Base-by-base conservation (phyloP, 768 basidiomycete species). In the Kwoniella sp. region DNA sequence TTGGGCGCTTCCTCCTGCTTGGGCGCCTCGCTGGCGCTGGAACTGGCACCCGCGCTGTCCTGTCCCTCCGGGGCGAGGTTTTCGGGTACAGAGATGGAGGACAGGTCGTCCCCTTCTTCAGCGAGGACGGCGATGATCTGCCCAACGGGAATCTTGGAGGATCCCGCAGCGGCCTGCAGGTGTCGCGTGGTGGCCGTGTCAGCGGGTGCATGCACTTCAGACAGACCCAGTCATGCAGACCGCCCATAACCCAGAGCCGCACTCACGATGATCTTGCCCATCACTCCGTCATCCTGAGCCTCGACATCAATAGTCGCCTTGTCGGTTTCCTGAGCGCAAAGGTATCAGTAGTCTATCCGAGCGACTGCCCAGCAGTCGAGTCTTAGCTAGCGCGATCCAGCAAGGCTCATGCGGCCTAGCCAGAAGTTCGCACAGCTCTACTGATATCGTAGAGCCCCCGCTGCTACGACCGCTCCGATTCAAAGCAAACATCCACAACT, bases 61-160 rank as follows among this genome's bases (percentile, higher is more conserved):
- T 37, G 9, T 9, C 45, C 45, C 19, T 34, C 37, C 8, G 71
- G 68, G 7, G 53, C 50, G 1, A 68, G 48, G 34, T 72, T 69
- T 11, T 59, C 63, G 25, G 78, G 75, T 11, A 76, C 66, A 65
- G 89, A 80, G 38, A 96, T 81, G 67, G 86, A 84, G 46, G 90
- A 84, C 53, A 96, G 84, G 74, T 96, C 88, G 74, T 99, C 93
- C 7, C 93, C 93, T 74, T 92, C 88, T 70, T 99, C 92, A 23
- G 89, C 92, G 7, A 96, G 81, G 36, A 99, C 78, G 2, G 90
- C 93, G 63, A 99, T 98, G 19, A 85, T 73, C 71, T 84, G 84
- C 39, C 95, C 95, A 38, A 98, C 87, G 0, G 84, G 80, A 48
- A 99, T 80, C 65, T 85, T 85, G 69, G 90, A 88, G 1, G 87